These are phyloP conservation scores for Lonicera japonica DNA, from an alignment of 129 eudicot genomes.

Conservation along the genomic window DNA sequence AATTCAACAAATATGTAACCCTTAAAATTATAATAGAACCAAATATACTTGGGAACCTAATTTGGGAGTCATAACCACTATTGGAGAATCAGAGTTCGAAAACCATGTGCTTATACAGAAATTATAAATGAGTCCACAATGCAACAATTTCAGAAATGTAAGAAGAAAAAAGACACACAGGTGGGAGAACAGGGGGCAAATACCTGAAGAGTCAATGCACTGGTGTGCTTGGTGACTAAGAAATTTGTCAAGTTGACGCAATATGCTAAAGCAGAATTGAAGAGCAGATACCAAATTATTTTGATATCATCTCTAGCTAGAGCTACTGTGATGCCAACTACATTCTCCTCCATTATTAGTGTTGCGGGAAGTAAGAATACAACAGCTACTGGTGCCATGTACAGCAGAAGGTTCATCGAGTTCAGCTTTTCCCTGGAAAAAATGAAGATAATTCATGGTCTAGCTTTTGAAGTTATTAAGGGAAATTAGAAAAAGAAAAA, in stretches of 20 bases:
- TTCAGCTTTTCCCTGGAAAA: slow-evolving; percentile 19
- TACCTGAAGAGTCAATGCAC: slow-evolving; percentile 26
- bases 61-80: too few species aligned
- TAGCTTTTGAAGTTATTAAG: background rate
- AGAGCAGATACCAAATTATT: slow-evolving; percentile 22
- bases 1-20: too few species aligned
- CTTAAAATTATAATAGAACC: too few species aligned
- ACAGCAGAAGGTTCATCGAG: slow-evolving; percentile 20
- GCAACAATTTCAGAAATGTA: too few species aligned
- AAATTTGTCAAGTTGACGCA: slow-evolving; percentile 21
- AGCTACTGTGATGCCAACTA: slow-evolving; percentile 20
- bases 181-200: background rate
- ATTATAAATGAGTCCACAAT: too few species aligned
- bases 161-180: background rate
- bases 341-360: slow-evolving; percentile 17
- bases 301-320: slow-evolving; percentile 19
- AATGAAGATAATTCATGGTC: background rate
- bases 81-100: too few species aligned
- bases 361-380: slow-evolving; percentile 19
- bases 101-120: too few species aligned
- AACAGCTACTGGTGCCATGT: slow-evolving; percentile 25
- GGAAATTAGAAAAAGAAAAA: background rate
- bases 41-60: too few species aligned
- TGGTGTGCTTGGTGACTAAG: slow-evolving; percentile 19
- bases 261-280: slow-evolving; percentile 20